Conservation (phyloP, 345 rosid species). For the Eucalyptus paniculata region DNA sequence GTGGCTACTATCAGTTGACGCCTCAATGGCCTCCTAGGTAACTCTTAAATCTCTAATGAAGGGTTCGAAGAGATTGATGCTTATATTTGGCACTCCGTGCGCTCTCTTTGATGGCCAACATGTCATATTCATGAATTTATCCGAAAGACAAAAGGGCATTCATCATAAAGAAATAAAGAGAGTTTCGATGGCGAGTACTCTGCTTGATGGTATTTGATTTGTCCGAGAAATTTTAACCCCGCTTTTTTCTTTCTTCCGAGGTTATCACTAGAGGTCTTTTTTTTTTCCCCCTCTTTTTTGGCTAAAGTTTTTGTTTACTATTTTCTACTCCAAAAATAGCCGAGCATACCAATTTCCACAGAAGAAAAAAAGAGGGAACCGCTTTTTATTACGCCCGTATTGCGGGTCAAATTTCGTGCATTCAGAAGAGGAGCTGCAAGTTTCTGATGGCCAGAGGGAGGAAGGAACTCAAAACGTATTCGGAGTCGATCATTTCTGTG, state of each 20-base stretch:
- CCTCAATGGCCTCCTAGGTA: background rate
- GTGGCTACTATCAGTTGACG: background rate
- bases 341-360: background rate
- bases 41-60: background rate
- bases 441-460: background rate
- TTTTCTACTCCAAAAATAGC: background rate
- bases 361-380: background rate
- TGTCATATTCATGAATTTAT: background rate
- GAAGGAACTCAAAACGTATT: background rate
- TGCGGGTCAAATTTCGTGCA: background rate
- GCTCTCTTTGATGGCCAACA: background rate
- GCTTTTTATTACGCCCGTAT: background rate
- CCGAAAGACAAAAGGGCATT: background rate
- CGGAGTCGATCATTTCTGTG: background rate
- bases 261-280: background rate
- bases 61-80: background rate
- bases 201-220: background rate
- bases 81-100: background rate
- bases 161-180: background rate
- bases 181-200: background rate
- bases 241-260: background rate
- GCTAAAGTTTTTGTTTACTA: background rate
- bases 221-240: background rate
- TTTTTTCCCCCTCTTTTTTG: background rate
- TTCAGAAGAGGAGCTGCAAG: background rate